Base-by-base conservation (phyloP, 257 asterid genomes). In the Fraxinus pennsylvanica region DNA sequence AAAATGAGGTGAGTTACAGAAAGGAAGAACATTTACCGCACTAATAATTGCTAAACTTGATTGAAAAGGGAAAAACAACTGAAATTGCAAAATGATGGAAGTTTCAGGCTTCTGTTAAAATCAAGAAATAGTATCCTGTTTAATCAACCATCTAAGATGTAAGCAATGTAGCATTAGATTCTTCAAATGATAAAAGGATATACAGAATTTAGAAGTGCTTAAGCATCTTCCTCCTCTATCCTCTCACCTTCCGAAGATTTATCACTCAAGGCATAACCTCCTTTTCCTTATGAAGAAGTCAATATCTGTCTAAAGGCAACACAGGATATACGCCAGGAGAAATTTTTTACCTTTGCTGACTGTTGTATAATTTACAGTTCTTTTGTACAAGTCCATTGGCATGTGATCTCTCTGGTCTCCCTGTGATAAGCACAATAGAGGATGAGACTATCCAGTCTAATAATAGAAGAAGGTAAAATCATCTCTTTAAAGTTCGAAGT, bases 361-460 rank as follows among this genome's bases (percentile, higher is more conserved):
- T 57, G 21, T 47, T 57, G 27, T n/a, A 17, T 57, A 21, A n/a
- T 57, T 12, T 54, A 25, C 90, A 91, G 97, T 91, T 91, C 86
- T 93, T 93, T 80, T 78, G 43, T 33, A 73, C 86, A 21, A 83
- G 85, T 73, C 96, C 97, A 36, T 79, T 89, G 86, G 86, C 98
- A 30, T 87, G 97, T 78, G 85, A 82, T 29, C 82, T 81, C 47
- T 83, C 87, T 3, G 90, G 82, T 84, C 73, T 90, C 52, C 90
- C 94, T 6, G 66, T 70, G 57, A 83, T 86, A 19, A 70, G 68
- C 76, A 74, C 33, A 0, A 84, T 72, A 38, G 89, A 80, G 10
- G 84, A 86, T 61, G 82, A 75, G 33, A 84, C 74, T 35, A 61
- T 63, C 67, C 88, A 76, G 72, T 80, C 87, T 69, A 79, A 38